Evolutionary conservation across 176 grass and related monocot genomes (phyloP).

Genomic region (Rhynchospora pubera): DNA sequence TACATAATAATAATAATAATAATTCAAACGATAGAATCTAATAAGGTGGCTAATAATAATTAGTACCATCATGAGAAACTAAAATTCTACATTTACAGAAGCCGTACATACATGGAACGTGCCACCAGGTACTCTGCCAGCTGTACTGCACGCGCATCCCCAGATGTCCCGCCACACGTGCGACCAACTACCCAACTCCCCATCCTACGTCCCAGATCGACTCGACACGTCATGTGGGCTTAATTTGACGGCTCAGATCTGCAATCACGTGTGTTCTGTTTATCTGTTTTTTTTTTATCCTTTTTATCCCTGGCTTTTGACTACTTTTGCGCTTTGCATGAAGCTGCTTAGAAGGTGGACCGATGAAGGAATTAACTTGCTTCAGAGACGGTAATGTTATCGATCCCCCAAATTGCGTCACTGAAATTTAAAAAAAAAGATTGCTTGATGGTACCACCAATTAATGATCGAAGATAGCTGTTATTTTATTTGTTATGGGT

Average conservation of each 20-base stretch:
- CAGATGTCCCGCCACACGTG: slow-evolving; percentile 7
- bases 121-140: slow-evolving; percentile 12
- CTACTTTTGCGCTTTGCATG: slow-evolving; percentile 12
- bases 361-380: not conserved
- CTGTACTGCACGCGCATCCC: slow-evolving; percentile 6
- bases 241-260: not conserved
- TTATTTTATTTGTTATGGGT: too few relatives aligned
- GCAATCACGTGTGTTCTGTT: not conserved
- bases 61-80: slow-evolving; percentile 3
- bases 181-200: slow-evolving; percentile 10
- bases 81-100: slow-evolving; percentile 12
- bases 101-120: slow-evolving; percentile 3
- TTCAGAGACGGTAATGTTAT: not conserved
- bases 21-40: not conserved
- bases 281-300: not conserved
- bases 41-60: not conserved
- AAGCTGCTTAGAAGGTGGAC: slow-evolving; percentile 24
- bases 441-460: too few relatives aligned
- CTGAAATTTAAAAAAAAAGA: not conserved
- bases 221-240: slow-evolving; percentile 1
- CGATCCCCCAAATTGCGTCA: not conserved
- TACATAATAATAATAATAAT: not conserved
- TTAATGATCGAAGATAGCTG: too few relatives aligned
- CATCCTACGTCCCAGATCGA: not conserved
- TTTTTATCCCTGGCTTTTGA: not conserved